phyloP scores from a whole-genome alignment of 2,329 filamentous ascomycete genomes.

The Boeremia lycopersici region DNA sequence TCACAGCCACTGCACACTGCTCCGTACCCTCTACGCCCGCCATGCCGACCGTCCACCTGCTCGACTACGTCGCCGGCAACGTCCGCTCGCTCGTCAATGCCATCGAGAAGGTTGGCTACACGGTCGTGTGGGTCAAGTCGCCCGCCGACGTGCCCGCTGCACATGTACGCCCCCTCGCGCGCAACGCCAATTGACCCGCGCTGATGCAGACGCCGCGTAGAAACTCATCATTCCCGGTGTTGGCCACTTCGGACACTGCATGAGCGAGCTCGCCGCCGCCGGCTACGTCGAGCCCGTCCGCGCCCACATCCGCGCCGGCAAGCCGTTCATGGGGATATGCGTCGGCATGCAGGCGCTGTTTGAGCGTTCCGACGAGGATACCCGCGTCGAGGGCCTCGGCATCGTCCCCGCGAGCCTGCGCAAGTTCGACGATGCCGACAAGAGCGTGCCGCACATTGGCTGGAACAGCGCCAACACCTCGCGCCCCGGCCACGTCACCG shows the following conservation, averaged over 20 bases:
- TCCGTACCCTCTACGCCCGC: constrained; percentile 25
- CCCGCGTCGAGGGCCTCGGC: constrained; percentile 73
- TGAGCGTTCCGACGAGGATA: constrained; percentile 80
- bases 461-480: constrained; percentile 88
- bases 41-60: constrained; percentile 80
- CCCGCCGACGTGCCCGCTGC: constrained; percentile 85
- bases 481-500: constrained; percentile 47
- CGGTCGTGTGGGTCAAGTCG: constrained; percentile 87
- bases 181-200: constrained; percentile 36
- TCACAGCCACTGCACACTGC: background rate
- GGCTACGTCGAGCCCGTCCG: constrained; percentile 84
- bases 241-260: constrained; percentile 96
- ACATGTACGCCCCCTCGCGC: constrained; percentile 63
- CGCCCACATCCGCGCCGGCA: constrained; percentile 84
- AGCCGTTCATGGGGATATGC: constrained; percentile 97
- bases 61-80: constrained; percentile 95
- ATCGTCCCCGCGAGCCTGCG: constrained; percentile 73
- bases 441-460: constrained; percentile 97
- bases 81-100: constrained; percentile 95
- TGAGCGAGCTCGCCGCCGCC: constrained; percentile 79
- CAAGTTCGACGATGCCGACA: constrained; percentile 76
- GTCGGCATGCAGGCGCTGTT: constrained; percentile 93
- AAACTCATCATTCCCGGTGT: constrained; percentile 96
- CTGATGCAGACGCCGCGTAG: constrained; percentile 55
- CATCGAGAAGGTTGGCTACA: constrained; percentile 92